Evolutionary conservation across 768 basidiomycete genomes (phyloP).

Genomic region (Termitomyces sp.): DNA sequence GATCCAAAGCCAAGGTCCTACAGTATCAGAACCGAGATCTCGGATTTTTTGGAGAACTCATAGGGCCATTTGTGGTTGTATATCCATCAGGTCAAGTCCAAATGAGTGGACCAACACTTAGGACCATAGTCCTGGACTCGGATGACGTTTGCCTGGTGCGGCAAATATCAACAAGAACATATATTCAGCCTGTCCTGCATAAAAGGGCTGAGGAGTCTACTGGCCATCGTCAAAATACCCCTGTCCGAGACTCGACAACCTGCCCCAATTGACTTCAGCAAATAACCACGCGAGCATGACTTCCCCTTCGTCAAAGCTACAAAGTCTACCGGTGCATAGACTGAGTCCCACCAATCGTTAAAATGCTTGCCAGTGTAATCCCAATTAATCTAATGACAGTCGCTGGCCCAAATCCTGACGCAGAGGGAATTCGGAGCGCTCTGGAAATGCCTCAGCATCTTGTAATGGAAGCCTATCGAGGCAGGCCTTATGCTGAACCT

Average conservation of each 20-base stretch:
- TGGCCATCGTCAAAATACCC: neutral
- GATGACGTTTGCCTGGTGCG: neutral
- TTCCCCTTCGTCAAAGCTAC: neutral
- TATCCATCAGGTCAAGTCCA: neutral
- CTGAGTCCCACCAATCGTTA: neutral
- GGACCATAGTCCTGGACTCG: neutral
- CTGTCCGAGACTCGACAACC: neutral
- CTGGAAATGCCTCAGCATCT: neutral
- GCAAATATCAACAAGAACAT: too few species aligned
- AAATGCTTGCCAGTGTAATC: neutral
- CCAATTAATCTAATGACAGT: neutral
- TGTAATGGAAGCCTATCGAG: neutral
- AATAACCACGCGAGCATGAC: neutral
- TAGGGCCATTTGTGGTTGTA: neutral
- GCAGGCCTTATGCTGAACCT: neutral
- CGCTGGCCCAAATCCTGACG: neutral
- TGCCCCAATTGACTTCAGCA: too few species aligned
- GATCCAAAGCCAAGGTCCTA: too few species aligned
- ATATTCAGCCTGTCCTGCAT: neutral
- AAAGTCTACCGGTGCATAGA: neutral
- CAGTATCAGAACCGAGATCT: neutral
- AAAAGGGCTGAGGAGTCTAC: neutral
- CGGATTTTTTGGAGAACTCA: neutral
- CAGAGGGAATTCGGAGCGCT: neutral
- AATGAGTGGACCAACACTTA: neutral